Evolutionary conservation across 352 stramenopile species (phyloP).

Genomic region (Globisporangium splendens): DNA sequence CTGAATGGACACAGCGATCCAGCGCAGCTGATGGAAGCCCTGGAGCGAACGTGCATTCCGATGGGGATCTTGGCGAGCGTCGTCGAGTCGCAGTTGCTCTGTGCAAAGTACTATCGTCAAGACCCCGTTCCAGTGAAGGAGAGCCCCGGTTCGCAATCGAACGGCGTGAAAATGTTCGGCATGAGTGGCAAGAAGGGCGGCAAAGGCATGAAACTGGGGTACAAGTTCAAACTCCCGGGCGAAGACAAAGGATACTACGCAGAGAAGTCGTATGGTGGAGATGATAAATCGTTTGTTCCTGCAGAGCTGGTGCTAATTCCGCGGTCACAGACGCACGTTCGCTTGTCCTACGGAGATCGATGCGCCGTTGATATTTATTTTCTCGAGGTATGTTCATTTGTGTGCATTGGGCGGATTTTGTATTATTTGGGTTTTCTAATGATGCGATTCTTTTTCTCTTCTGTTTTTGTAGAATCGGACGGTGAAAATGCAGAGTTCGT

Average conservation of each 20-base stretch:
- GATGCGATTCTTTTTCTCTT: not conserved
- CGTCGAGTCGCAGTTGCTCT: conserved; percentile 81
- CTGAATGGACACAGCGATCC: conserved; percentile 80
- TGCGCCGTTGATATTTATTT: conserved; percentile 91
- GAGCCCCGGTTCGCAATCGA: conserved; percentile 19
- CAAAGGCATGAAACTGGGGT: conserved; percentile 85
- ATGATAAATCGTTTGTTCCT: conserved; percentile 85
- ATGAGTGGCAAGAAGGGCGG: conserved; percentile 68
- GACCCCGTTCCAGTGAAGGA: conserved; percentile 44
- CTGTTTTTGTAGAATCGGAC: conserved; percentile 57
- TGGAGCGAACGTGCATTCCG: conserved; percentile 81
- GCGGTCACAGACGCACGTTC: conserved; percentile 80
- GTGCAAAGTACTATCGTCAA: conserved; percentile 81
- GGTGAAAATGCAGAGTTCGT: conserved; percentile 83
- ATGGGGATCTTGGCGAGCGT: conserved; percentile 81
- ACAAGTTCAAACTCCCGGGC: conserved; percentile 84
- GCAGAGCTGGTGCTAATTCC: conserved; percentile 83
- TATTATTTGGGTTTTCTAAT: not conserved
- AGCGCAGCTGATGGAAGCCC: conserved; percentile 72
- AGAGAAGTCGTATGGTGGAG: conserved; percentile 78
- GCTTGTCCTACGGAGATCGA: conserved; percentile 78
- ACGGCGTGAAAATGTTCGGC: conserved; percentile 42
- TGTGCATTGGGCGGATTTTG: not conserved
- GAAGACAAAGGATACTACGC: conserved; percentile 85
- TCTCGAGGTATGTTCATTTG: conserved; percentile 51